Evolutionary conservation across 139 green algal genomes (phyloP), one percentile per base, ranked within the genome.

Genomic region (Desmodesmus armatus): DNA sequence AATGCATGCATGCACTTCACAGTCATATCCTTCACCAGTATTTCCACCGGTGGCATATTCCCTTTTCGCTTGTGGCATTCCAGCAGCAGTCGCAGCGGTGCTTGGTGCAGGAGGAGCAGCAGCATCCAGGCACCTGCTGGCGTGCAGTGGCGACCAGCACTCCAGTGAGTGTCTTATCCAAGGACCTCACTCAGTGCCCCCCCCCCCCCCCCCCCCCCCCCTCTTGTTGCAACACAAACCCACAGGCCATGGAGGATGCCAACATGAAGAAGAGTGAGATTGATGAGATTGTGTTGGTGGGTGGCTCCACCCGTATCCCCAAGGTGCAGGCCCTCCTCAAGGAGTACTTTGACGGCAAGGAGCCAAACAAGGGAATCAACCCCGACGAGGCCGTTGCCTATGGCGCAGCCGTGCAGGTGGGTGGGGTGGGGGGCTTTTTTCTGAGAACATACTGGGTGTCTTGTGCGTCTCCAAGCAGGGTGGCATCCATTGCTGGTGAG

Each of bases 221-320:
- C 13, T 58, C 47, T 15, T 58, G 47, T 58, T 58, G 47, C n/a
- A n/a, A n/a, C n/a, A 39, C 3, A 31, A 44, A 3, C 37, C 58
- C 70, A 37, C 90, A 98, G 92, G 97, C 97, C 21, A 93, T 99
- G 91, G 93, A 99, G 69, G 97, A 99, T 85, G 97, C 97, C 53
- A 88, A 88, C 72, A 77, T 98, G 88, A 96, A 98, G 89, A 99
- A 98, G 82, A 83, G 55, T 31, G 87, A 96, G 21, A 95, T 99
- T 78, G 86, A 99, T 78, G 96, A 99, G 89, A 97, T 99, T 71
- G 96, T 99, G 66, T 88, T 99, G 71, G 97, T 99, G 60, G 97
- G 97, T 55, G 97, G 97, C 55, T 97, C 92, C 85, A 99, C 97
- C 1, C 94, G 97, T 84, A 98, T 99, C 89, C 96, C 96, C 84